A percentile compares a stretch with the other conserved stretches of the same genome.
These are phyloP conservation scores for Schoenoplectus triqueter DNA, from an alignment of 202 grass and related monocot genomes.

Conservation along the genomic window DNA sequence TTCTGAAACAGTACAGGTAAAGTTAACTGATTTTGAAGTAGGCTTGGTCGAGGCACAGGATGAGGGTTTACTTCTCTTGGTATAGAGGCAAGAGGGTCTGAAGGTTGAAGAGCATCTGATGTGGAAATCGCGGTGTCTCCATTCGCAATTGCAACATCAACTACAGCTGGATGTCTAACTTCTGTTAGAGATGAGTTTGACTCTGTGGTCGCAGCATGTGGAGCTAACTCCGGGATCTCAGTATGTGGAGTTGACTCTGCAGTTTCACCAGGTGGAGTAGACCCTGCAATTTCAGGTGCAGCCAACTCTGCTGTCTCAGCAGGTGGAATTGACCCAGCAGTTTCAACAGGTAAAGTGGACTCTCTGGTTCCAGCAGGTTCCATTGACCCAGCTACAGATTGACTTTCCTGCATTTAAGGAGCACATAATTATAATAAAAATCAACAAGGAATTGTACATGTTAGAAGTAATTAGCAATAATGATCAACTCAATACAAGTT, in stretches of 20 bases:
- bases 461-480: neutral
- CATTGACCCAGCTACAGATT: neutral
- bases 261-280: neutral
- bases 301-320: neutral
- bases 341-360: neutral
- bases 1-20: conserved; percentile 10
- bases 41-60: neutral
- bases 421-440: neutral
- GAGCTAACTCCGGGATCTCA: neutral
- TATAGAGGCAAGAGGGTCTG: neutral
- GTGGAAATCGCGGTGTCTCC: neutral
- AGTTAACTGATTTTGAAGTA: neutral
- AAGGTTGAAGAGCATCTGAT: conserved; percentile 3
- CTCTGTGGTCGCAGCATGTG: neutral
- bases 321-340: neutral
- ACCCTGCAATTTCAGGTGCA: neutral
- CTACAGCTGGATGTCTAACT: neutral
- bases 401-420: conserved; percentile 22
- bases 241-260: neutral
- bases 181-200: neutral
- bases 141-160: neutral
- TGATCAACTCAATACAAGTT: neutral
- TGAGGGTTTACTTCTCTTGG: neutral
- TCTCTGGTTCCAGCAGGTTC: neutral
- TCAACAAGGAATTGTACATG: neutral